Percentiles rank a stretch among this genome's conserved stretches.
Evolutionary conservation across 495 filamentous ascomycete genomes (phyloP).

Genomic region (Trichoderma parareesei): DNA sequence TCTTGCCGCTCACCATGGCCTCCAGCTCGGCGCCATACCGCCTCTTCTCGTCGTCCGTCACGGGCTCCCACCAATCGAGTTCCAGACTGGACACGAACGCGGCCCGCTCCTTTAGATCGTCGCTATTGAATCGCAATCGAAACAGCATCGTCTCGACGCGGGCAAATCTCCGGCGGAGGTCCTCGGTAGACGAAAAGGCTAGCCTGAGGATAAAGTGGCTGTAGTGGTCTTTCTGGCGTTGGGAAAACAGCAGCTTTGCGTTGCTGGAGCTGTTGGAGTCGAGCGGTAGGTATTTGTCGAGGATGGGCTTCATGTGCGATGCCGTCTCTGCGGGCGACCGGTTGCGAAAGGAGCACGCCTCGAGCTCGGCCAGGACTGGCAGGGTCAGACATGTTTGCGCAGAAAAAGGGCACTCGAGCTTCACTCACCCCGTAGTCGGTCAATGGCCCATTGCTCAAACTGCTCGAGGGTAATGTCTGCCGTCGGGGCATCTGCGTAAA

Average conservation of each 20-base stretch:
- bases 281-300: conserved; percentile 81
- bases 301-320: conserved; percentile 66
- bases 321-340: conserved; percentile 69
- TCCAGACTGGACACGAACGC: conserved; percentile 71
- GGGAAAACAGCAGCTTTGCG: conserved; percentile 42
- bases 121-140: conserved; percentile 62
- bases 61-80: conserved; percentile 70
- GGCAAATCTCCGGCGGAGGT: conserved; percentile 80
- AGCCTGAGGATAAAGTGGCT: conserved; percentile 94
- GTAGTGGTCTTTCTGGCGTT: conserved; percentile 96
- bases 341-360: conserved; percentile 94
- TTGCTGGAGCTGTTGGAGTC: conserved; percentile 62
- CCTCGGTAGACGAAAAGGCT: conserved; percentile 86
- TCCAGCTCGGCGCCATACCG: conserved; percentile 38
- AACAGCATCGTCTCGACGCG: conserved; percentile 87
- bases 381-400: conserved; percentile 16
- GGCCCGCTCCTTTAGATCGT: conserved; percentile 59
- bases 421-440: conserved; percentile 64
- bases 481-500: conserved; percentile 82
- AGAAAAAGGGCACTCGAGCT: background rate
- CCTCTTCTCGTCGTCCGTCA: conserved; percentile 64
- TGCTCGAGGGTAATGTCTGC: conserved; percentile 94
- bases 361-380: conserved; percentile 85
- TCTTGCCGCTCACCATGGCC: conserved; percentile 26
- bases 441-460: conserved; percentile 99